phyloP scores from a whole-genome alignment of 306 rosid species.

The Corylus heterophylla region DNA sequence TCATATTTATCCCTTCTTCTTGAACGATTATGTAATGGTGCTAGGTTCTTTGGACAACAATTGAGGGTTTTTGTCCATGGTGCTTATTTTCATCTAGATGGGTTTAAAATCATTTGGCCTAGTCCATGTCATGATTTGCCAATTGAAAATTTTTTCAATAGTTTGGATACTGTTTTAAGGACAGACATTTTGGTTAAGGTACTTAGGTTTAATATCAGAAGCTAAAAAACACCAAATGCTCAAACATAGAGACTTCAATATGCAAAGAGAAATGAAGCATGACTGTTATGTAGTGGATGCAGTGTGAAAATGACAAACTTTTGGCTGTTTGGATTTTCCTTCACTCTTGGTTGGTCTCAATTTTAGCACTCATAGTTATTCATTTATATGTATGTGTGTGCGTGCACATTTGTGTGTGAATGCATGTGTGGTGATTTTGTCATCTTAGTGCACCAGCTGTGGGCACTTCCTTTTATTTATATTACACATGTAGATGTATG shows the following conservation, averaged over 20 bases:
- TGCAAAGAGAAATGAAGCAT: background rate
- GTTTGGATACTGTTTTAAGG: background rate
- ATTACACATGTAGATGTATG: no score
- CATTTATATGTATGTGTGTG: background rate
- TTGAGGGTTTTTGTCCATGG: background rate
- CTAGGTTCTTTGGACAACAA: constrained; percentile 6
- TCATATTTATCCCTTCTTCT: constrained; percentile 14
- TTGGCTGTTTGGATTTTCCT: background rate
- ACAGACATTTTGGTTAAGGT: background rate
- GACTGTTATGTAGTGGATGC: background rate
- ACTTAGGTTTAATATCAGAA: background rate
- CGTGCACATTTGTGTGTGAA: no score
- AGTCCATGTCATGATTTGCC: background rate
- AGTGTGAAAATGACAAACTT: background rate
- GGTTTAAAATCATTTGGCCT: background rate
- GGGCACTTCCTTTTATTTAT: background rate
- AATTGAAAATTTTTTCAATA: background rate
- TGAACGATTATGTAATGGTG: constrained; percentile 16
- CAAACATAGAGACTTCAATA: background rate
- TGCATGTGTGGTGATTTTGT: background rate
- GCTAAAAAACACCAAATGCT: background rate
- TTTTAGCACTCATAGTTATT: background rate
- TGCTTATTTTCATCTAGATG: background rate
- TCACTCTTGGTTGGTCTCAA: background rate
- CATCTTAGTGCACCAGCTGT: background rate